Base-by-base conservation (phyloP, 140 eudicot species). In the Cichorium intybus region DNA sequence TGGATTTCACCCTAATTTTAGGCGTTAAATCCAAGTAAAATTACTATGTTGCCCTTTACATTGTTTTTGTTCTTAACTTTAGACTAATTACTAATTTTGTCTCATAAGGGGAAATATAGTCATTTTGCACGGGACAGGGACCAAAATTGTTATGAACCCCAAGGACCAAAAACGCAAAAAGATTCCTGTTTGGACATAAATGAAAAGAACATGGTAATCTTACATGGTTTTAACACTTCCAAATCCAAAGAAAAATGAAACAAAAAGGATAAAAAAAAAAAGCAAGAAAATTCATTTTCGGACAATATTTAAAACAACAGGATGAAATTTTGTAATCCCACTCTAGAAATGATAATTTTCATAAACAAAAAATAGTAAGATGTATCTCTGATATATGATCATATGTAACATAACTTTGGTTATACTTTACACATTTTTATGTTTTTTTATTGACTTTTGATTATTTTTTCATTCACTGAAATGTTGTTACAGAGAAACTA, bases 401-500 rank as follows among this genome's bases (percentile, higher is more conserved):
- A n/a, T n/a, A n/a, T n/a, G n/a, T n/a, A n/a, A n/a, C 11, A 37
- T 27, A 7, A 3, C 26, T 10, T 7, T 22, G 57, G 0, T 12
- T 24, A 26, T 31, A 6, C n/a, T n/a, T n/a, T n/a, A n/a, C n/a
- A n/a, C n/a, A n/a, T n/a, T n/a, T n/a, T n/a, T n/a, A n/a, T n/a
- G n/a, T n/a, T 29, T 56, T 28, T 56, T 0, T 10, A 3, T 21
- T 11, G 31, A 28, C 58, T 16, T 57, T 43, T 43, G 0, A 2
- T 18, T 27, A 35, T 26, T n/a, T 57, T 10, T 31, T 31, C 18
- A 56, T 28, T 22, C 29, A n/a, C 0, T 57, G 26, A 57, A 22
- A 56, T 45, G 21, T 62, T 53, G 31, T 47, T 87, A 88, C 97
- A 93, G 99, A 78, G 97, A 71, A 88, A 93, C 71, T 93, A 88